Evolutionary conservation across 164 flowering plant species (phyloP), one percentile per base, ranked within the genome.

Genomic region (Chimonanthus praecox): DNA sequence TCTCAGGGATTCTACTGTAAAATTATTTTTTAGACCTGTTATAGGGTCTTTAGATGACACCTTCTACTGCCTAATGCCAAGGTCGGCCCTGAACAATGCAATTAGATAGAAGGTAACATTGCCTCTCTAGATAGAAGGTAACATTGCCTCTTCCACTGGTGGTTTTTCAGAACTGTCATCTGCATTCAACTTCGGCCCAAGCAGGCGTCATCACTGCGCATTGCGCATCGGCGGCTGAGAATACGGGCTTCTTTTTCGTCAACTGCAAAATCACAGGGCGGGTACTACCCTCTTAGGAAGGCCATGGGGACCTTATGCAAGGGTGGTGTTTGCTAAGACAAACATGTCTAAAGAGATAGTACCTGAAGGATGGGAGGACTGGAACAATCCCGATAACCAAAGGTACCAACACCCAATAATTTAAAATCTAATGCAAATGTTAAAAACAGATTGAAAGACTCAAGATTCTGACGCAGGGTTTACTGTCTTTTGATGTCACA

Each of bases 201-300:
- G 72, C 33, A 1, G 94, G 89, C 47, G 77, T 87, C 0, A 85
- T 91, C 66, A 86, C 92, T 0, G 92, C 92, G 0, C 92, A 91
- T 45, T 77, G 0, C 79, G 94, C 44, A 4, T 76, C 83, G 0
- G 72, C 84, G 4, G 18, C 74, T 0, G 89, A 92, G 74, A 77
- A 81, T n/a, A 87, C 88, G 0, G 94, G 94, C 0, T 90, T 78
- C 66, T 70, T 75, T 44, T 92, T 87, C 76, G 71, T 82, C 69
- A 80, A 81, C 13, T 84, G 90, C 79, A 82, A 74, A 71, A 76
- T 86, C 64, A 82, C 82, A 0, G 88, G 2, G 51, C 13, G 0
- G 80, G 79, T 33, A 74, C 49, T 3, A 73, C 82, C 3, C 3
- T 80, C 2, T 73, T 86, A 51, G 90, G 90, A 54, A 77, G 90